Percentiles rank a stretch among this genome's conserved stretches.
phyloP scores from a whole-genome alignment of 805 yeast species.

The Lipomyces anomalus region DNA sequence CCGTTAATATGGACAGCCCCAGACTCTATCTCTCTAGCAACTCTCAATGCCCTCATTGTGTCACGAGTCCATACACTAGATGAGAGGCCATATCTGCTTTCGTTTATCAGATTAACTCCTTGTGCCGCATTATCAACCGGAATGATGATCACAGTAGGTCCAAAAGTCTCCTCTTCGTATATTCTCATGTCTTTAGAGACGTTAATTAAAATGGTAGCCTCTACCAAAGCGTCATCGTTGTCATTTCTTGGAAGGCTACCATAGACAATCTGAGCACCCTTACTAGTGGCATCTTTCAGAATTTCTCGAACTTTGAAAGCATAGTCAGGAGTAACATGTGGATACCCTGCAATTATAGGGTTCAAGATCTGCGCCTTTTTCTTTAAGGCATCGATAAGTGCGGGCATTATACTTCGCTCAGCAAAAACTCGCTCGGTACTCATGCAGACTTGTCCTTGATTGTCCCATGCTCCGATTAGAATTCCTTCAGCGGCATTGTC shows the following conservation, averaged over 20 bases:
- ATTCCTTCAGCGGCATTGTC: conserved; percentile 60
- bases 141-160: conserved; percentile 75
- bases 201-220: conserved; percentile 76
- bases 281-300: conserved; percentile 44
- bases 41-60: conserved; percentile 58
- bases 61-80: conserved; percentile 79
- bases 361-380: conserved; percentile 80
- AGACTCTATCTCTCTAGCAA: conserved; percentile 61
- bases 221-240: conserved; percentile 51
- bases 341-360: conserved; percentile 60
- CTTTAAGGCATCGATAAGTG: conserved; percentile 49
- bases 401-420: conserved; percentile 66
- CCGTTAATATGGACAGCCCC: conserved; percentile 79
- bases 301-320: conserved; percentile 44
- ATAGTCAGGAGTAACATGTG: conserved; percentile 50
- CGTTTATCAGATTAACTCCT: conserved; percentile 67
- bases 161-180: conserved; percentile 80
- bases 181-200: conserved; percentile 61
- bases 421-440: conserved; percentile 86
- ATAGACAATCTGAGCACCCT: conserved; percentile 44
- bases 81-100: conserved; percentile 76
- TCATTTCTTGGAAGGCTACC: conserved; percentile 43
- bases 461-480: conserved; percentile 72
- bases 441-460: conserved; percentile 91
- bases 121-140: conserved; percentile 71